Conservation (phyloP, 208 protist genomes). For the Balamuthia mandrillaris region DNA sequence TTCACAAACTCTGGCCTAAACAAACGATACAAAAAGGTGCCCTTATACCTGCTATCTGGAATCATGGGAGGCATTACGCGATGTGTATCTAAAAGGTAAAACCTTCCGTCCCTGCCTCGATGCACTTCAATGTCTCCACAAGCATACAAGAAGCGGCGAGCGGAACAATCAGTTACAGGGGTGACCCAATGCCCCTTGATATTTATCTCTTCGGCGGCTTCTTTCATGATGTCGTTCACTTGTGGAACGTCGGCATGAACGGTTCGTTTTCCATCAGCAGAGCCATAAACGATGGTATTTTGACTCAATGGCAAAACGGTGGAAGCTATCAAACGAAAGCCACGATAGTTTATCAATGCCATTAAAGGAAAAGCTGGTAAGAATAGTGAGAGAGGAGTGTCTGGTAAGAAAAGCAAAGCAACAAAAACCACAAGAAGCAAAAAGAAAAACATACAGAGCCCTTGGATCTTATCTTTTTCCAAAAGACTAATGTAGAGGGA, state of each 20-base stretch:
- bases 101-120: neutral
- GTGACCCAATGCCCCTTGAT: neutral
- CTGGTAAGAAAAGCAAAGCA: neutral
- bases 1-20: too few species aligned
- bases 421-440: neutral
- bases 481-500: neutral
- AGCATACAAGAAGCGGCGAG: neutral
- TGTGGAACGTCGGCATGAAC: constrained; percentile 17
- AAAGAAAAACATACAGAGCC: neutral
- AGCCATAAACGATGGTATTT: constrained; percentile 2
- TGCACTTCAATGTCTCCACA: constrained; percentile 21
- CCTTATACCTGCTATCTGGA: too few species aligned
- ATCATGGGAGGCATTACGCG: neutral
- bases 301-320: constrained; percentile 12
- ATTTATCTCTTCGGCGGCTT: neutral
- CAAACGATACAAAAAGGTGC: too few species aligned
- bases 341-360: constrained; percentile 23
- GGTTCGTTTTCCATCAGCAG: neutral
- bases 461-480: neutral
- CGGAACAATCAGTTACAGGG: neutral
- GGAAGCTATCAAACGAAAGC: neutral
- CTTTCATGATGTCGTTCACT: neutral
- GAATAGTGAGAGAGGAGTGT: too few species aligned
- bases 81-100: neutral
- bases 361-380: constrained; percentile 25